Base-by-base conservation (phyloP, 306 rosid genomes). In the Vigna mungo region DNA sequence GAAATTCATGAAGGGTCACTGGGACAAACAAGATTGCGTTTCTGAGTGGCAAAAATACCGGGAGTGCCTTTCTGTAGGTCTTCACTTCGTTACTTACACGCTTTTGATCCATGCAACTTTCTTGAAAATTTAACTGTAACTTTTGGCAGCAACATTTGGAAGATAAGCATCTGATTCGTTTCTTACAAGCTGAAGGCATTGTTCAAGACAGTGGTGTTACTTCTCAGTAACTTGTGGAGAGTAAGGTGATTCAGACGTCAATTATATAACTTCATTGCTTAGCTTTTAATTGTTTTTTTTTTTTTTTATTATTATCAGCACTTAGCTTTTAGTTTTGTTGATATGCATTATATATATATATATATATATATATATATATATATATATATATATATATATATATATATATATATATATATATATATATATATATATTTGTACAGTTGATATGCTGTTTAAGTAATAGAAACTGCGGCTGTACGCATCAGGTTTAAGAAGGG, bases 21-120 rank as follows among this genome's bases (percentile, higher is more conserved):
- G 90, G 89, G 91, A 85, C 78, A 89, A 88, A 81, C 86, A 85
- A 82, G 96, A 89, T 17, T 95, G 97, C 36, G 84, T 79, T 75
- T 78, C 87, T 6, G 97, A 92, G 71, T 90, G 98, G 98, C 81
- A 86, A 59, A 88, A 90, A 46, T 95, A 92, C 92, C 83, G 88
- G 80, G 89, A 97, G 56, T 92, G 97, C 80, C 92, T 95, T 23
- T 88, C 91, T 44, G 97, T 92, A 81, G 43, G 86, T 48, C 76
- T 71, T 74, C 43, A 3, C 67, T 60, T 60, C 0, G 0, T 9
- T 62, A 1, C n/a, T 65, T 18, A 2, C 43, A 0, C 18, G 7
- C 23, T 16, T 60, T 58, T 58, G 23, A 53, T 69, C 41, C 20
- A 3, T 36, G 51, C 6, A 41, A 23, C 14, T 5, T 54, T 62